Evolutionary conservation across 371 early-diverging fungal species (phyloP).

Genomic region (Funneliformis caledonium): DNA sequence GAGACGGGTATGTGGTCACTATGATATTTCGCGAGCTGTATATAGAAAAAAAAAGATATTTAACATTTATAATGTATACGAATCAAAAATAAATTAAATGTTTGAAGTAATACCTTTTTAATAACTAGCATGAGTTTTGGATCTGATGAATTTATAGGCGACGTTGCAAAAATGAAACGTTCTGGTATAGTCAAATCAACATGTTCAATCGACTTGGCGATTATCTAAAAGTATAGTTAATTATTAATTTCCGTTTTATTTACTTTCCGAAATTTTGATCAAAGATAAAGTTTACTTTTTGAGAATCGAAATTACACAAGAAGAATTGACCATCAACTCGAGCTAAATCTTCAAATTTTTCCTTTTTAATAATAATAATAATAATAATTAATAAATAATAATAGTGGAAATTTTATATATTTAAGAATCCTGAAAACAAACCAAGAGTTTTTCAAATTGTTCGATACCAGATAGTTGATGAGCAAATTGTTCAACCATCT

Average conservation of each 20-base stretch:
- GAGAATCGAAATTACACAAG: conserved; percentile 73
- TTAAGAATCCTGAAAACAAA: conserved; percentile 44
- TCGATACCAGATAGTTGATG: conserved; percentile 69
- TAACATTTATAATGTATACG: background rate
- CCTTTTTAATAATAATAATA: conserved; percentile 42
- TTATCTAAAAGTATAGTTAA: conserved; percentile 43
- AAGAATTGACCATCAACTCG: conserved; percentile 72
- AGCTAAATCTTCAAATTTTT: conserved; percentile 73
- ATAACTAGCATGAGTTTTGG: conserved; percentile 38
- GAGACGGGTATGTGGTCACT: conserved; percentile 48
- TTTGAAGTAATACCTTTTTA: background rate
- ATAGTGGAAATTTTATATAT: conserved; percentile 39
- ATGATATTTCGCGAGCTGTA: conserved; percentile 51
- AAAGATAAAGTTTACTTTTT: conserved; percentile 53
- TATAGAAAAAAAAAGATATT: background rate
- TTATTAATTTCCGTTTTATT: no score
- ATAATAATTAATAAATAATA: background rate
- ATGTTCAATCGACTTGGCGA: conserved; percentile 70
- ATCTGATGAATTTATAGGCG: conserved; percentile 64
- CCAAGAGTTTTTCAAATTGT: conserved; percentile 66
- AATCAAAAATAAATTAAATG: background rate
- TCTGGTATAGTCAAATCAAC: conserved; percentile 64
- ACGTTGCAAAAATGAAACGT: conserved; percentile 67
- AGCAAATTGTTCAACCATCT: conserved; percentile 83
- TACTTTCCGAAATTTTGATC: background rate